Conservation (phyloP, 495 filamentous ascomycete species). For the Podospora fimiseda region DNA sequence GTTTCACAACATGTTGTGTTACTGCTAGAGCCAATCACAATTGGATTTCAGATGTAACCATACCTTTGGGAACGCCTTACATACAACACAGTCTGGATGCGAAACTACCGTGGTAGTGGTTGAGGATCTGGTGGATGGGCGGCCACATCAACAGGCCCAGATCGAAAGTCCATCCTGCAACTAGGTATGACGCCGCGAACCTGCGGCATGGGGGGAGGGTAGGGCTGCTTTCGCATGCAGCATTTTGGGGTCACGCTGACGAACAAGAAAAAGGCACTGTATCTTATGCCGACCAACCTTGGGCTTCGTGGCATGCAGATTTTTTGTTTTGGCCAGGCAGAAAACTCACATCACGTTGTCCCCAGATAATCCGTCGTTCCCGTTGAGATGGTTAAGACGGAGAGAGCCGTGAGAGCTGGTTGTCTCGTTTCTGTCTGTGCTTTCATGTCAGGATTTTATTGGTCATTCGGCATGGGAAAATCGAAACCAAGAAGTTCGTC, state of each 20-base stretch:
- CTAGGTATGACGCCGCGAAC: not conserved
- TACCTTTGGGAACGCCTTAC: not conserved
- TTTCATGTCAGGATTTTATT: conserved; percentile 4
- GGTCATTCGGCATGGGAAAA: not conserved
- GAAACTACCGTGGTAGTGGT: not conserved
- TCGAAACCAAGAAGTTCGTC: conserved; percentile 4
- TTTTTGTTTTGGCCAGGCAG: no score
- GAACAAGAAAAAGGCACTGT: not conserved
- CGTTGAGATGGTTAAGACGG: not conserved
- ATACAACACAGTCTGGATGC: not conserved
- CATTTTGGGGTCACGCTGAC: not conserved
- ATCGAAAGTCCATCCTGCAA: not conserved
- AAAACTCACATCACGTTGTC: not conserved
- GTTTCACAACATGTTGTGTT: no score
- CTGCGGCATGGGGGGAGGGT: not conserved
- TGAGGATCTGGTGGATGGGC: not conserved
- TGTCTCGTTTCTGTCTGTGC: conserved; percentile 3
- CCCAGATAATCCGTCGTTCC: not conserved
- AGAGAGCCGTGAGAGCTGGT: not conserved
- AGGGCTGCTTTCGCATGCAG: not conserved
- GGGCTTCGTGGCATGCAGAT: not conserved
- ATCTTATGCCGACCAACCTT: not conserved
- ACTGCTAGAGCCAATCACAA: no score
- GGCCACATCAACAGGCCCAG: not conserved
- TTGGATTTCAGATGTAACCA: not conserved